phyloP scores from a whole-genome alignment of 306 rosid genomes.

The Quillaja saponaria region DNA sequence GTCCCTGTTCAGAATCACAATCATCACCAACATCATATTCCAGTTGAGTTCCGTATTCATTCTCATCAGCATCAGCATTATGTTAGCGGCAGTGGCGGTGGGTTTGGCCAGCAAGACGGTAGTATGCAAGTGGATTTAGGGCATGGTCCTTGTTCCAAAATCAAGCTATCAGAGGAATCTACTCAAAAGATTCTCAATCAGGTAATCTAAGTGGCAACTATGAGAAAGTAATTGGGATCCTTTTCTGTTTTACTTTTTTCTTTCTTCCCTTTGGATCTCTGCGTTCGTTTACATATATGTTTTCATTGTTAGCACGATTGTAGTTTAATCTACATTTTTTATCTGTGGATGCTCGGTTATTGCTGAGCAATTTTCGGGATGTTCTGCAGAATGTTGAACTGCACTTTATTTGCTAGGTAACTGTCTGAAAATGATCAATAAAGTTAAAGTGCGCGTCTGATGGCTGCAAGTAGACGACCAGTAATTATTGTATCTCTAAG shows the following conservation, averaged over 20 bases:
- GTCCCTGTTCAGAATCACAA: slow-evolving; percentile 50
- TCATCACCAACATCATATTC: slow-evolving; percentile 55
- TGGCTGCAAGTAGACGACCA: too few species aligned
- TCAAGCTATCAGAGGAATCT: slow-evolving; percentile 70
- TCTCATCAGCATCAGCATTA: slow-evolving; percentile 46
- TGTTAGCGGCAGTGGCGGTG: slow-evolving; percentile 32
- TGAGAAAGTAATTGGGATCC: slow-evolving; percentile 1
- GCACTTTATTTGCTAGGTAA: too few species aligned
- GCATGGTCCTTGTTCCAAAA: slow-evolving; percentile 49
- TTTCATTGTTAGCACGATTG: not conserved
- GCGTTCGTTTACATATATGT: not conserved
- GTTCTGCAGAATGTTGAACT: not conserved
- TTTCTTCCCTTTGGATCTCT: not conserved
- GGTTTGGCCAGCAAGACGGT: slow-evolving; percentile 43
- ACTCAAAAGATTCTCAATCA: slow-evolving; percentile 77
- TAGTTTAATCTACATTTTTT: not conserved
- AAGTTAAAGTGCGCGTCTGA: too few species aligned
- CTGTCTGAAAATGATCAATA: too few species aligned
- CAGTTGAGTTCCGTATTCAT: slow-evolving; percentile 56
- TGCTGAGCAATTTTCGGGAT: not conserved
- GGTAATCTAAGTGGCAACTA: slow-evolving; percentile 35
- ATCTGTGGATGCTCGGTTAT: not conserved
- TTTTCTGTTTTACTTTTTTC: not conserved
- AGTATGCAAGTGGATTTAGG: slow-evolving; percentile 45
- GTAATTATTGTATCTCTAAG: too few species aligned